These are phyloP conservation scores for Tuber indicum DNA, from an alignment of 495 filamentous ascomycete species.

Conservation along the genomic window DNA sequence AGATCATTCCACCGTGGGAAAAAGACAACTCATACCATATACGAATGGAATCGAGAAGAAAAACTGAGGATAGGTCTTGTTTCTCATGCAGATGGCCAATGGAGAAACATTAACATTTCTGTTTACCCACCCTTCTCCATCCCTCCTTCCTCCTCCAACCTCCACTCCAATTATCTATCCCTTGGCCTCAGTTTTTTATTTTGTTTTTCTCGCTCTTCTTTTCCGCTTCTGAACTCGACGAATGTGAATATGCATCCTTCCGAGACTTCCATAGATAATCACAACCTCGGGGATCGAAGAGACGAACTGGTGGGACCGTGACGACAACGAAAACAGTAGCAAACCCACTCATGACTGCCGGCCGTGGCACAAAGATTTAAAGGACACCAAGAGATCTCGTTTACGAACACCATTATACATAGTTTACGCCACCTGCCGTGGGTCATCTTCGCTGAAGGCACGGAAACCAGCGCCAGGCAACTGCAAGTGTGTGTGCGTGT, in stretches of 20 bases:
- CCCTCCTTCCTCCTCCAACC: neutral
- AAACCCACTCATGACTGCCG: conserved; percentile 15
- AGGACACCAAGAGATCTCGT: conserved; percentile 29
- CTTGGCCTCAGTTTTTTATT: neutral
- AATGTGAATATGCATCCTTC: conserved; percentile 23
- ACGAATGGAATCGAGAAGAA: neutral
- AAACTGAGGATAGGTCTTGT: neutral
- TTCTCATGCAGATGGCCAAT: neutral
- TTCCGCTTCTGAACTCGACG: conserved; percentile 26
- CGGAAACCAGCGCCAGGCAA: neutral
- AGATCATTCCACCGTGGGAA: conserved; percentile 19
- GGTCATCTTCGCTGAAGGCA: neutral
- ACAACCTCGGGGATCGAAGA: conserved; percentile 23
- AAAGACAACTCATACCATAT: neutral
- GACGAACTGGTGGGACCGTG: conserved; percentile 22
- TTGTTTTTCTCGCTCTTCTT: conserved; percentile 16
- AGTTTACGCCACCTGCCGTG: neutral
- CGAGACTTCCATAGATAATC: conserved; percentile 33
- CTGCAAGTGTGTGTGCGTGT: neutral
- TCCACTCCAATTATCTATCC: neutral
- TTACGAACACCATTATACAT: conserved; percentile 23
- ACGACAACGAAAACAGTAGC: conserved; percentile 19
- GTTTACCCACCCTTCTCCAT: neutral
- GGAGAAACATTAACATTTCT: neutral
- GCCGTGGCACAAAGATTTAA: conserved; percentile 33